Conservation (phyloP, 805 yeast genomes). For the Saturnispora hagleri region DNA sequence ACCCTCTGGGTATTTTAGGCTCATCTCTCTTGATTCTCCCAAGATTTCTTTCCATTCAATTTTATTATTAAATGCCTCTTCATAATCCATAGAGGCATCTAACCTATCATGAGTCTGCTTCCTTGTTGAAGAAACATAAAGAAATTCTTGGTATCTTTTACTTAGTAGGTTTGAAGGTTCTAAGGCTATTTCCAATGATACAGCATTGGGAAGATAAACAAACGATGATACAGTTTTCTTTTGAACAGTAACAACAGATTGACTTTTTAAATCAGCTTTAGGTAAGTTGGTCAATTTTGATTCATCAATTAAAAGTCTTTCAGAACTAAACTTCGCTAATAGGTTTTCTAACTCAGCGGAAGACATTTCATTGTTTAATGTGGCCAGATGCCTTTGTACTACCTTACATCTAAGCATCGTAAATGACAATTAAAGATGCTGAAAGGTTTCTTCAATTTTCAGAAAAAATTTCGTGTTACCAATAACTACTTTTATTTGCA, state of each 20-base stretch:
- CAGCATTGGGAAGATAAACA: slow-evolving; percentile 9
- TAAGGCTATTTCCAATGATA: slow-evolving; percentile 14
- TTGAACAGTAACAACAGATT: background rate
- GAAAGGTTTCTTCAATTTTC: background rate
- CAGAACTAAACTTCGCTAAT: background rate
- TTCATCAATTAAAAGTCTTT: background rate
- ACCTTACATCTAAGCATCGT: background rate
- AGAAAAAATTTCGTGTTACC: background rate
- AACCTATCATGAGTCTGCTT: background rate
- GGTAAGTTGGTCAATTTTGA: background rate
- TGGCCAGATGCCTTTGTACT: background rate
- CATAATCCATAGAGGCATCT: background rate
- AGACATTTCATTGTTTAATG: background rate
- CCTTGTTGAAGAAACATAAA: background rate
- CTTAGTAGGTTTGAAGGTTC: background rate
- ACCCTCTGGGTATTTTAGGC: slow-evolving; percentile 6
- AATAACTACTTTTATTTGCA: background rate
- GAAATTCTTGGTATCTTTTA: background rate
- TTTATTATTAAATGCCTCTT: background rate
- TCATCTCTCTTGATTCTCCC: background rate
- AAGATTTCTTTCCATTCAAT: background rate
- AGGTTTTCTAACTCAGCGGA: background rate
- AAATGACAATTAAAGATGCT: background rate
- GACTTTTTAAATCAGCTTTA: background rate
- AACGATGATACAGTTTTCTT: slow-evolving; percentile 9